Base-by-base conservation (phyloP, 805 yeast species). In the Lachancea cidri region DNA sequence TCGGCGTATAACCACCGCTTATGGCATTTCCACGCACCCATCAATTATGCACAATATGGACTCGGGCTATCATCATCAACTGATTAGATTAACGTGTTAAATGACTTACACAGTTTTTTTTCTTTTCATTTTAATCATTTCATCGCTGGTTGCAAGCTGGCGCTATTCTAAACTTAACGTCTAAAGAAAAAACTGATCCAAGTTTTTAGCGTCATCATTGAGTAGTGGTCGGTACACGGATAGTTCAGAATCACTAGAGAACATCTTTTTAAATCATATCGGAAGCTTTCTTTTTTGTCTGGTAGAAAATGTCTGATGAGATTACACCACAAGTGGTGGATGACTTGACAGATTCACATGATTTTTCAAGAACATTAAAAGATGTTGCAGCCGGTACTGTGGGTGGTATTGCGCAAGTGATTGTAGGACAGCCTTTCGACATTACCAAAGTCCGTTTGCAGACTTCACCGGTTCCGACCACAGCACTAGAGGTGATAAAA, bases 381-480 rank as follows among this genome's bases (percentile, higher is more conserved):
- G 96, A 89, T 61, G 74, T 88, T 36, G 65, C 85, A 41, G 94
- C 95, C 4, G 98, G 98, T 16, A 91, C 97, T 14, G 73, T 83
- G 52, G 98, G 98, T 43, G 98, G 98, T 40, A 78, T 93, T 19
- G 91, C 97, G 5, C 98, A 93, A 66, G 98, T 93, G 5, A 68
- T 93, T 25, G 85, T 83, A 11, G 98, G 98, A 17, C 98, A 93
- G 65, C 97, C 98, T 5, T 91, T 91, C 57, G 98, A 89, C 61
- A 86, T 96, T 7, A 86, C 93, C 34, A 91, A 91, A 65, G 98
- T 93, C 16, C 73, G 98, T 39, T 71, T 93, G 36, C 98, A 93
- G 58, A 82, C 94, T 2, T 88, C 94, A 2, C 76, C 83, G 35
- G 87, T 89, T 1, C 80, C 88, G 2, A 80, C 80, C 25, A 43